Percentiles rank a stretch among this genome's conserved stretches.
Conservation (phyloP, 257 asterid species). For the Linderniella brevidens region DNA sequence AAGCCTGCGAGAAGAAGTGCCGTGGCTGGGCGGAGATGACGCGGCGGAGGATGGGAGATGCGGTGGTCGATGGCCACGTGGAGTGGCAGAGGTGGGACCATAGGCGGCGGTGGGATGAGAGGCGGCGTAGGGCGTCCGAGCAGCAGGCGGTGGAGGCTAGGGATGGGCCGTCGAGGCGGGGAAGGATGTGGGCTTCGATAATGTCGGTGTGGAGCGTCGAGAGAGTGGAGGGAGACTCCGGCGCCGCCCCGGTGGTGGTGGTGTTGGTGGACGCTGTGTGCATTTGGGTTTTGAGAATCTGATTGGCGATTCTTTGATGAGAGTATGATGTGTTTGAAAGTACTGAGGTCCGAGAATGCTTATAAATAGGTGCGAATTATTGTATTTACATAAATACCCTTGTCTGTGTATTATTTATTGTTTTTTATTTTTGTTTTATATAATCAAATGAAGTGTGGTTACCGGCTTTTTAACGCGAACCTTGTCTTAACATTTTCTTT, state of each 20-base stretch:
- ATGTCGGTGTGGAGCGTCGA: slow-evolving; percentile 44
- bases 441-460: no score
- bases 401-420: not conserved
- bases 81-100: slow-evolving; percentile 47
- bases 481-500: no score
- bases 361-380: not conserved
- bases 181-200: slow-evolving; percentile 39
- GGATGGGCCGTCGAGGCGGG: slow-evolving; percentile 48
- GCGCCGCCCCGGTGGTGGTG: slow-evolving; percentile 18
- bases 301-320: not conserved
- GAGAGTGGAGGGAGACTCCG: slow-evolving; percentile 13
- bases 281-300: no score
- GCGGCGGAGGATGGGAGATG: slow-evolving; percentile 19
- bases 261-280: slow-evolving; percentile 13
- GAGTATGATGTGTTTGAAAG: slow-evolving; percentile 3
- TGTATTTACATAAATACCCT: not conserved
- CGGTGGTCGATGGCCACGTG: slow-evolving; percentile 71
- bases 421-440: no score
- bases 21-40: slow-evolving; percentile 57
- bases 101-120: slow-evolving; percentile 32
- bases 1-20: slow-evolving; percentile 47
- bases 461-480: no score
- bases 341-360: not conserved
- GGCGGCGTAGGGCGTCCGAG: slow-evolving; percentile 42
- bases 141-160: slow-evolving; percentile 45